These are phyloP conservation scores for Epichloe glyceriae DNA, from an alignment of 2,329 filamentous ascomycete genomes.

Conservation along the genomic window DNA sequence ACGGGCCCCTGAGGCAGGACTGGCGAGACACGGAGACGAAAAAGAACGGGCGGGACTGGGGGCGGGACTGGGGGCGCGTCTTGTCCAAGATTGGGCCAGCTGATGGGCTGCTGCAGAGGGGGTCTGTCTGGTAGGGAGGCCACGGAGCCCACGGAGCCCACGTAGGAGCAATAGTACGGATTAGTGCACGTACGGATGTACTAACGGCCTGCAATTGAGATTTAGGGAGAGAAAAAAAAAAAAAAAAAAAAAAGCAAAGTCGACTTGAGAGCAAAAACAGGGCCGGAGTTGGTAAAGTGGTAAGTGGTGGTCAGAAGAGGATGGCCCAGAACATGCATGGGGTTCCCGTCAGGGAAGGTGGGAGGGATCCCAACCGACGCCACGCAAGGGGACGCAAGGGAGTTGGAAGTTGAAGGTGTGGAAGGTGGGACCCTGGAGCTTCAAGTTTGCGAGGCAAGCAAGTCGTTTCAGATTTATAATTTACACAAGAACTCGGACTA, in stretches of 20 bases:
- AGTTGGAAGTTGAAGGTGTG: not conserved
- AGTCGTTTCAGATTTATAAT: constrained; percentile 3
- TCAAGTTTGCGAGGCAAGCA: not conserved
- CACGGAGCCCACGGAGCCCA: not conserved
- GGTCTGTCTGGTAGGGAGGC: not conserved
- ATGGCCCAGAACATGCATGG: not conserved
- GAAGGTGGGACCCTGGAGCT: not conserved
- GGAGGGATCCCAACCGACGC: not conserved
- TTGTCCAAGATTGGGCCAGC: not conserved
- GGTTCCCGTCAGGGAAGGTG: constrained; percentile 2
- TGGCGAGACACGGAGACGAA: not conserved
- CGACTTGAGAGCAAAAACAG: not conserved
- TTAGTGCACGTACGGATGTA: too few relatives aligned
- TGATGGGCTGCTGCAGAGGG: not conserved
- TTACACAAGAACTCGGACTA: not conserved
- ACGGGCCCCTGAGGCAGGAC: not conserved
- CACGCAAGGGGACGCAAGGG: not conserved
- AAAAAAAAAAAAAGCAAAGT: not conserved
- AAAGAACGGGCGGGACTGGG: not conserved
- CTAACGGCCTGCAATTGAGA: not conserved
- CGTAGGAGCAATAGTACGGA: not conserved
- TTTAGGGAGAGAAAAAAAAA: not conserved
- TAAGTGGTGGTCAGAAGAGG: too few relatives aligned
- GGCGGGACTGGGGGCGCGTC: not conserved
- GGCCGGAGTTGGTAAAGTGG: not conserved